These are phyloP conservation scores for Yarrowia sp. DNA, from an alignment of 805 yeast species.

Conservation along the genomic window DNA sequence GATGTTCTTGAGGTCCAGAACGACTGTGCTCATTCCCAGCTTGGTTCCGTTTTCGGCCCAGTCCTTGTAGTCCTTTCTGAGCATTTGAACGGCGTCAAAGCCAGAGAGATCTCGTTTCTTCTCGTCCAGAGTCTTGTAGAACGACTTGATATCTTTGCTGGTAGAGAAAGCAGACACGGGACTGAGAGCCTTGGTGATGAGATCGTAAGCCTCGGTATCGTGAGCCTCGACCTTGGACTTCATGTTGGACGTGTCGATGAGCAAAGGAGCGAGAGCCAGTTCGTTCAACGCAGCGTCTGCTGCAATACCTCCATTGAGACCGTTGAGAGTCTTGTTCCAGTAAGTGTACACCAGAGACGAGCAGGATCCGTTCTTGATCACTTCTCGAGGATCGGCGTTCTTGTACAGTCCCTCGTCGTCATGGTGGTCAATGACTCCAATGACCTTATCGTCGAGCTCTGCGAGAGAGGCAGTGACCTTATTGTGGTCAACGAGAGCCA, in stretches of 20 bases:
- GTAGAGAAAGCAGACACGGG: conserved; percentile 5
- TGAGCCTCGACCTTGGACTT: conserved; percentile 62
- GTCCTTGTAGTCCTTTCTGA: conserved; percentile 85
- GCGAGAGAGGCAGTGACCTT: conserved; percentile 59
- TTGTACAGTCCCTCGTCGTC: conserved; percentile 64
- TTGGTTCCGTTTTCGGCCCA: conserved; percentile 54
- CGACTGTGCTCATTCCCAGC: conserved; percentile 81
- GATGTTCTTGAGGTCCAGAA: conserved; percentile 67
- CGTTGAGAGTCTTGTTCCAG: conserved; percentile 47
- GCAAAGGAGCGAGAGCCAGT: conserved; percentile 68
- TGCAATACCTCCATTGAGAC: conserved; percentile 40
- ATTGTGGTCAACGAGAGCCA: conserved; percentile 84
- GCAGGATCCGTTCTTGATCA: conserved; percentile 77
- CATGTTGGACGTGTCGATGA: conserved; percentile 79
- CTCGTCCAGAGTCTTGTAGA: conserved; percentile 51
- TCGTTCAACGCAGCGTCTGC: conserved; percentile 48
- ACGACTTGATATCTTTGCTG: conserved; percentile 42
- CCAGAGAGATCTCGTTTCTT: conserved; percentile 72
- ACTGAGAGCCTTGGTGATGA: conserved; percentile 48
- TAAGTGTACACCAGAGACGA: conserved; percentile 75
- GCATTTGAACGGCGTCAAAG: conserved; percentile 63
- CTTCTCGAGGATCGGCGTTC: conserved; percentile 66
- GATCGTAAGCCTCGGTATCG: conserved; percentile 59
- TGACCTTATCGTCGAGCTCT: conserved; percentile 54
- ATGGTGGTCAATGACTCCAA: conserved; percentile 86